Conservation (phyloP, 148 eudicot species). For the Rhododendron vialii region DNA sequence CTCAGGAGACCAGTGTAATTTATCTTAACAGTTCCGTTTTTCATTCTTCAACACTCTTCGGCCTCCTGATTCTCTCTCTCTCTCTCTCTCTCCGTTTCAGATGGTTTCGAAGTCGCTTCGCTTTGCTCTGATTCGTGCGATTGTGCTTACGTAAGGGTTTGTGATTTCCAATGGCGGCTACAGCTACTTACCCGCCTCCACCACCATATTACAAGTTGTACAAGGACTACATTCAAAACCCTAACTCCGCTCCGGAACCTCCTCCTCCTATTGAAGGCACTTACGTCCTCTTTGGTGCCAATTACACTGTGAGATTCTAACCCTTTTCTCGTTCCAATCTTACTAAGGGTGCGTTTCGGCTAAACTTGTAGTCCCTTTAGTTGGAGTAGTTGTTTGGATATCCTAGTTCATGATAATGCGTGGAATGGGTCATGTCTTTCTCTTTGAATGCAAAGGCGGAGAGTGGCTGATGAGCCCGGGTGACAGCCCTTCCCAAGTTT, state of each 20-base stretch:
- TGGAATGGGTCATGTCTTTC: not conserved
- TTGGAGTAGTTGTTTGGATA: not conserved
- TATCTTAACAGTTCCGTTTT: too few relatives aligned
- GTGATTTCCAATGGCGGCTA: constrained; percentile 42
- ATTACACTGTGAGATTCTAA: constrained; percentile 49
- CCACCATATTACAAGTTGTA: constrained; percentile 84
- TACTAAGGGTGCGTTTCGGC: not conserved
- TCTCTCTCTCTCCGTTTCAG: not conserved
- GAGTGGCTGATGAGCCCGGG: not conserved
- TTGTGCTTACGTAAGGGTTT: not conserved
- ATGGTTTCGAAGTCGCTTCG: not conserved
- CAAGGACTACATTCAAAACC: constrained; percentile 61
- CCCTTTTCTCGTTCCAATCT: not conserved
- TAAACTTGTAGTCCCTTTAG: too few relatives aligned
- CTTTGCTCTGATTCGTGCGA: not conserved
- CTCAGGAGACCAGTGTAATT: too few relatives aligned
- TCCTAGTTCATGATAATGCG: not conserved
- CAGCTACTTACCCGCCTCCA: constrained; percentile 92
- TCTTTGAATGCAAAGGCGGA: not conserved
- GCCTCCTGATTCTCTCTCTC: too few relatives aligned
- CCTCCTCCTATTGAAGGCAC: constrained; percentile 80
- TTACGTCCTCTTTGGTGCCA: constrained; percentile 64
- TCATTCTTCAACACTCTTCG: too few relatives aligned
- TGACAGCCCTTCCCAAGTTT: not conserved
- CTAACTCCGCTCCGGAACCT: constrained; percentile 68